Conservation (phyloP, 768 basidiomycete species). For the Galerina marginata region DNA sequence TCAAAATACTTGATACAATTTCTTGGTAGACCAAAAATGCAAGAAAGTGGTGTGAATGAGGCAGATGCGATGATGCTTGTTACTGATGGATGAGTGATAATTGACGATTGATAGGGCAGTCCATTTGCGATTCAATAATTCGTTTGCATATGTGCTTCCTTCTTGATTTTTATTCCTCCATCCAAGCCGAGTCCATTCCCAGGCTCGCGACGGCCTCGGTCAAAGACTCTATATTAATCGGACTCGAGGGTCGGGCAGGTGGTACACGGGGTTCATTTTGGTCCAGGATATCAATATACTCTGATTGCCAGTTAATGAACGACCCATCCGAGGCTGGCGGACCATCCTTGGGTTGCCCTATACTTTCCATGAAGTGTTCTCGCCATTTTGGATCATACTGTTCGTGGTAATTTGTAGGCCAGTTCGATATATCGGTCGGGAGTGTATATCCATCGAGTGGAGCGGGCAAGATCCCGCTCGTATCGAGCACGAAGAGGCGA, state of each 20-base stretch:
- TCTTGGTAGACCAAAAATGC: too few species aligned
- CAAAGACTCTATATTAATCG: neutral
- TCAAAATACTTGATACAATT: too few species aligned
- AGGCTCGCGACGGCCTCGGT: too few species aligned
- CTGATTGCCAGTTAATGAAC: neutral
- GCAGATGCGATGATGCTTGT: too few species aligned
- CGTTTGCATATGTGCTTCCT: too few species aligned
- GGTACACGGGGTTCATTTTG: conserved; percentile 10
- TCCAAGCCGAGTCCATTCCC: too few species aligned
- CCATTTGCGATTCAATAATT: too few species aligned
- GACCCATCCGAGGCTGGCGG: neutral
- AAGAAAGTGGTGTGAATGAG: too few species aligned
- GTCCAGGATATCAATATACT: neutral
- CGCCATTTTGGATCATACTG: conserved; percentile 20
- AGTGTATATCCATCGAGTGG: conserved; percentile 22
- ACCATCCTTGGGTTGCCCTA: conserved; percentile 16
- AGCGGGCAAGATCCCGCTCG: conserved; percentile 17
- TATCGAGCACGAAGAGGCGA: conserved; percentile 18
- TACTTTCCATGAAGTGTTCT: conserved; percentile 10
- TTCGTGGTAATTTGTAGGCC: conserved; percentile 17
- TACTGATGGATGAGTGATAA: too few species aligned
- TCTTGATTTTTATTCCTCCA: too few species aligned
- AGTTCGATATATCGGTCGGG: conserved; percentile 21
- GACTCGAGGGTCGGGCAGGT: conserved; percentile 17
- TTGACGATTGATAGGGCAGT: too few species aligned